Conservation (phyloP, 371 early-diverging fungal genomes). For the Apophysomyces trapeziformis region DNA sequence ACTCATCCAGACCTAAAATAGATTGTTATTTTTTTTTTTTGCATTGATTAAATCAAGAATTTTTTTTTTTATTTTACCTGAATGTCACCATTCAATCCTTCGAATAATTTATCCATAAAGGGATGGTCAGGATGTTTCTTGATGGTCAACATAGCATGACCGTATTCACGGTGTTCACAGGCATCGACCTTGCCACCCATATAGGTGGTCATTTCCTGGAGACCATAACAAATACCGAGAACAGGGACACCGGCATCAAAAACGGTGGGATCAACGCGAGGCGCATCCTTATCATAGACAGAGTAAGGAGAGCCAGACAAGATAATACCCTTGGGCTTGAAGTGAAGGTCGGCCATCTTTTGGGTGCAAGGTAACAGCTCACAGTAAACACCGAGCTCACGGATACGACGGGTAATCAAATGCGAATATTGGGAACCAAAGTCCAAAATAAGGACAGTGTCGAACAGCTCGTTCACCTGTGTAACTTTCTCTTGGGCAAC, state of each 20-base stretch:
- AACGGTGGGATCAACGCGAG: conserved; percentile 91
- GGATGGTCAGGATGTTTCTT: conserved; percentile 62
- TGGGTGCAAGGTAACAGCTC: conserved; percentile 96
- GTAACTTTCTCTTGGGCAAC: conserved; percentile 46
- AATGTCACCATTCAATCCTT: conserved; percentile 69
- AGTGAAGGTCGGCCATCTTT: conserved; percentile 89
- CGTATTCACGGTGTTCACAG: conserved; percentile 94
- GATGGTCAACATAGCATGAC: conserved; percentile 83
- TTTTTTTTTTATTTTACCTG: conserved; percentile 32
- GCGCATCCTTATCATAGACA: conserved; percentile 92
- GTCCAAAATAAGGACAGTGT: conserved; percentile 97
- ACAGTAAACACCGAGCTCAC: conserved; percentile 97
- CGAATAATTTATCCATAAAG: conserved; percentile 74
- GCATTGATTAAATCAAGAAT: conserved; percentile 5
- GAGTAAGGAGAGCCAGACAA: conserved; percentile 97
- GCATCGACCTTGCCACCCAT: conserved; percentile 88
- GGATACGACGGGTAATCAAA: conserved; percentile 94
- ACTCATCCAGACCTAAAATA: conserved; percentile 91
- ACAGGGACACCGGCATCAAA: conserved; percentile 91
- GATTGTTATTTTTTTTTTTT: background rate
- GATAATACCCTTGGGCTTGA: conserved; percentile 96
- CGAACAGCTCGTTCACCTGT: conserved; percentile 79
- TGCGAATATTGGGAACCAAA: conserved; percentile 99
- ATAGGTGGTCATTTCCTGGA: conserved; percentile 91
- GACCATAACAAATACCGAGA: conserved; percentile 97